Conservation (phyloP, 2,329 filamentous ascomycete species). For the Alternaria sp. region DNA sequence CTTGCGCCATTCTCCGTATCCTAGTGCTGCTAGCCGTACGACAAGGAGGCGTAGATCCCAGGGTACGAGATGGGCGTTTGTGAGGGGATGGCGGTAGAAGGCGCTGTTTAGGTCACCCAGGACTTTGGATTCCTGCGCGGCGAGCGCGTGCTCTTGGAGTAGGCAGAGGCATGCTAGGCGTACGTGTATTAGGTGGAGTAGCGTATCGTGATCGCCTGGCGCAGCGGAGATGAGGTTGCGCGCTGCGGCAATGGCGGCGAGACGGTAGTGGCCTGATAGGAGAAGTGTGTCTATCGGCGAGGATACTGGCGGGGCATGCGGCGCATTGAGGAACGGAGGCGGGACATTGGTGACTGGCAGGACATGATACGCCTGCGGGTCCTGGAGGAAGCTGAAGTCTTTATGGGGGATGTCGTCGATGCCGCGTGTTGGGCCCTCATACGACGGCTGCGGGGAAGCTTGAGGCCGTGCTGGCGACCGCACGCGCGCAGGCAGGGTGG, state of each 20-base stretch:
- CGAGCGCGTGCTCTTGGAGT: slow-evolving; percentile 67
- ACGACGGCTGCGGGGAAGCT: slow-evolving; percentile 25
- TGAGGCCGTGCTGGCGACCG: slow-evolving; percentile 29
- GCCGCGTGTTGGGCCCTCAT: slow-evolving; percentile 25
- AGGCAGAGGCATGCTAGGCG: slow-evolving; percentile 83
- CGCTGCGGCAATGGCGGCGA: slow-evolving; percentile 73
- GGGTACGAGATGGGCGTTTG: slow-evolving; percentile 67
- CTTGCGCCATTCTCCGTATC: slow-evolving; percentile 81
- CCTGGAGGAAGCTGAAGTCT: slow-evolving; percentile 66
- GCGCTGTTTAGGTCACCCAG: slow-evolving; percentile 68
- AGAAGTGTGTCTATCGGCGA: slow-evolving; percentile 74
- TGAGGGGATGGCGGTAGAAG: slow-evolving; percentile 57
- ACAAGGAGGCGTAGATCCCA: slow-evolving; percentile 86
- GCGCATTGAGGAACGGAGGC: slow-evolving; percentile 71
- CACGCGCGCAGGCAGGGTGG: slow-evolving; percentile 25
- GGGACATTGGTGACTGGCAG: slow-evolving; percentile 69
- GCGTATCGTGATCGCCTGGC: slow-evolving; percentile 66
- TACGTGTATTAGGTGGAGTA: slow-evolving; percentile 81
- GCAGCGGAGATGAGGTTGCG: slow-evolving; percentile 62
- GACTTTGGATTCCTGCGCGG: slow-evolving; percentile 67
- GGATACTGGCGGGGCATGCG: slow-evolving; percentile 64
- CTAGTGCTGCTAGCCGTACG: slow-evolving; percentile 83
- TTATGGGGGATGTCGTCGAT: slow-evolving; percentile 58
- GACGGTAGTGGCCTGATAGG: slow-evolving; percentile 76
- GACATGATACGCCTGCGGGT: slow-evolving; percentile 64